phyloP scores from a whole-genome alignment of 2,329 filamentous ascomycete genomes.

The Cordyceps pruinosa region DNA sequence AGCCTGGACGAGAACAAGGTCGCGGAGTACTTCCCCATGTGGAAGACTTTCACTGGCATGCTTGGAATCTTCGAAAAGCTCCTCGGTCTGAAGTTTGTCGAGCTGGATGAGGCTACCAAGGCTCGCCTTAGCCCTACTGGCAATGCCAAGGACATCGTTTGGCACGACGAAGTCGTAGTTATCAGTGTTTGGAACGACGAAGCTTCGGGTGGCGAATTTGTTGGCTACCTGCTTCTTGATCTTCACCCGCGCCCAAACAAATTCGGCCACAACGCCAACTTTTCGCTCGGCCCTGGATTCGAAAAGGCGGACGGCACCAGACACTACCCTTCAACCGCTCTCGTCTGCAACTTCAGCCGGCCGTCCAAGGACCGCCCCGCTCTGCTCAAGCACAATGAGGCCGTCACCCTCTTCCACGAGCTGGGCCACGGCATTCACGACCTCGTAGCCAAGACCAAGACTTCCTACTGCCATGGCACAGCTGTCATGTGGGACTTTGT shows the following conservation, averaged over 20 bases:
- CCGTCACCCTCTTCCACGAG: constrained; percentile 77
- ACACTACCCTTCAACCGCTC: constrained; percentile 68
- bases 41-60: constrained; percentile 69
- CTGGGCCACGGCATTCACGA: constrained; percentile 67
- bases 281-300: constrained; percentile 70
- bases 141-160: constrained; percentile 64
- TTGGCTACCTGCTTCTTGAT: constrained; percentile 78
- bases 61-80: constrained; percentile 76
- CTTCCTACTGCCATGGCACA: constrained; percentile 62
- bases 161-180: constrained; percentile 77
- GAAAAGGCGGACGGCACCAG: constrained; percentile 59
- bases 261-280: constrained; percentile 80
- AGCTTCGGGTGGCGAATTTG: constrained; percentile 62
- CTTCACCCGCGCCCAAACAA: constrained; percentile 75
- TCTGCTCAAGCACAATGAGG: constrained; percentile 75
- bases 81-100: constrained; percentile 72
- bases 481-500: constrained; percentile 62
- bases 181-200: constrained; percentile 80
- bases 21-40: constrained; percentile 76
- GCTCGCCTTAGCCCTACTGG: constrained; percentile 58
- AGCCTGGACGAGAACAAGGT: constrained; percentile 73
- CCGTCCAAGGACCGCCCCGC: constrained; percentile 69
- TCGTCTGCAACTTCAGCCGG: constrained; percentile 84
- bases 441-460: constrained; percentile 54
- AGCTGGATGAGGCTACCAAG: constrained; percentile 61